Base-by-base conservation (phyloP, 2,329 filamentous ascomycete species). In the Westerdykella aurantiaca region DNA sequence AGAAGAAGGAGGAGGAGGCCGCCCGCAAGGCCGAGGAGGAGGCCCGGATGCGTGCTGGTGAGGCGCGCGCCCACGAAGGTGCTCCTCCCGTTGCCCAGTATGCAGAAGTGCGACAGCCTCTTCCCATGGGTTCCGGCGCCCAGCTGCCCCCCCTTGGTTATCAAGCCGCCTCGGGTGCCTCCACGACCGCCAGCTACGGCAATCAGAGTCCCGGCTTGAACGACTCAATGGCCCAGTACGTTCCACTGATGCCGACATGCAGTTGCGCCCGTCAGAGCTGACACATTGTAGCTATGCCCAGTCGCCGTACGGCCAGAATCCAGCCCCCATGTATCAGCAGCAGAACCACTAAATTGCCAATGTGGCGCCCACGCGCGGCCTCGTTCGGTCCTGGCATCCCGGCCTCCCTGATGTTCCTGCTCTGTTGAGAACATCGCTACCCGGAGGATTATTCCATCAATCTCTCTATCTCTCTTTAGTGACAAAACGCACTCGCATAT, bases 1-100 rank as follows among this genome's bases (percentile, higher is more conserved):
- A 93, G 62, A 97, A 97, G 81, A 98, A 98, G 87, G 93, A 97
- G 68, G 91, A 97, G 59, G 91, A 97, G 54, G 84, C 84, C 41
- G 78, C 82, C 57, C 86, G 90, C 62, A 96, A 96, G 75, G 86
- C 85, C 11, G 88, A 90, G 9, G 91, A 97, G 52, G 90, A 96
- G 63, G 33, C 33, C 33, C 79, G 84, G 52, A 78, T 83, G 50
- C 86, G 90, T 44, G 83, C 82, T 67, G 79, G 79, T 23, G 82
- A 76, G 45, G 74, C 71, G 9, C 79, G 54, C 64, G 75, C 55
- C 38, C 72, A 78, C 40, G 77, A 78, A 38, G 70, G 75, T 21
- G 80, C 82, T 53, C 64, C 73, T 64, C 38, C 74, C 69, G 66
- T 81, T 70, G 71, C 68, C 42, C 61, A 29, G 7, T 29, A 29